Evolutionary conservation across 2,329 filamentous ascomycete genomes (phyloP).

Genomic region (Purpureocillium lavendulum): DNA sequence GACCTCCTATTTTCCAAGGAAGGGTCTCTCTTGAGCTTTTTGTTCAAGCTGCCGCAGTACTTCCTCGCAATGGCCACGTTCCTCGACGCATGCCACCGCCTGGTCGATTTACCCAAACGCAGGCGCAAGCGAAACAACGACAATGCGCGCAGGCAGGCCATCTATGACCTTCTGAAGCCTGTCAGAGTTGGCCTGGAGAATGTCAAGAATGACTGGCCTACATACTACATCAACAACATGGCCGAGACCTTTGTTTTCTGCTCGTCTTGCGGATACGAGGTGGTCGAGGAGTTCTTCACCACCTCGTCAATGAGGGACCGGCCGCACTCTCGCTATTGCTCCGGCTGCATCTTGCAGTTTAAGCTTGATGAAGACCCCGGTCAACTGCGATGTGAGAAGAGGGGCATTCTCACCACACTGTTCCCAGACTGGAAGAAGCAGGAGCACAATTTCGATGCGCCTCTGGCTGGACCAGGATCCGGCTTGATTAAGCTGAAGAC

Average conservation of each 20-base stretch:
- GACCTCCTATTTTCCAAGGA: constrained; percentile 19
- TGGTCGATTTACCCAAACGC: constrained; percentile 11
- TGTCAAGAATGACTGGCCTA: constrained; percentile 11
- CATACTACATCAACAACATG: constrained; percentile 17
- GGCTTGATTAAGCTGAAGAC: constrained; percentile 14
- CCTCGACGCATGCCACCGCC: constrained; percentile 23
- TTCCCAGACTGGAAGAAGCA: constrained; percentile 16
- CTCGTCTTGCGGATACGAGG: constrained; percentile 24
- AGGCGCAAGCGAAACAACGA: neutral
- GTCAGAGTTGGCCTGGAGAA: constrained; percentile 17
- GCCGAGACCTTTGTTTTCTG: constrained; percentile 17
- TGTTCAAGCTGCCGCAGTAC: constrained; percentile 18
- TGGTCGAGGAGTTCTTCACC: constrained; percentile 21
- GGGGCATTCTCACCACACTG: constrained; percentile 10
- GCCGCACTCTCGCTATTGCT: constrained; percentile 15
- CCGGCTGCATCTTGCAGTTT: constrained; percentile 19
- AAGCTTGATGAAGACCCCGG: constrained; percentile 20
- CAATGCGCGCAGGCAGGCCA: constrained; percentile 9
- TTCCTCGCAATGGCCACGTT: constrained; percentile 20
- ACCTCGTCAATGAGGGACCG: neutral
- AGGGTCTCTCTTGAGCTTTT: constrained; percentile 19
- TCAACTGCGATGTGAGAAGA: constrained; percentile 16
- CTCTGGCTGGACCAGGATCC: constrained; percentile 10
- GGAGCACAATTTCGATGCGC: constrained; percentile 22
- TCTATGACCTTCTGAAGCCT: constrained; percentile 25